A percentile compares a stretch with the other conserved stretches of the same genome.
Evolutionary conservation across 768 basidiomycete genomes (phyloP).

Genomic region (Arthromyces matolae): DNA sequence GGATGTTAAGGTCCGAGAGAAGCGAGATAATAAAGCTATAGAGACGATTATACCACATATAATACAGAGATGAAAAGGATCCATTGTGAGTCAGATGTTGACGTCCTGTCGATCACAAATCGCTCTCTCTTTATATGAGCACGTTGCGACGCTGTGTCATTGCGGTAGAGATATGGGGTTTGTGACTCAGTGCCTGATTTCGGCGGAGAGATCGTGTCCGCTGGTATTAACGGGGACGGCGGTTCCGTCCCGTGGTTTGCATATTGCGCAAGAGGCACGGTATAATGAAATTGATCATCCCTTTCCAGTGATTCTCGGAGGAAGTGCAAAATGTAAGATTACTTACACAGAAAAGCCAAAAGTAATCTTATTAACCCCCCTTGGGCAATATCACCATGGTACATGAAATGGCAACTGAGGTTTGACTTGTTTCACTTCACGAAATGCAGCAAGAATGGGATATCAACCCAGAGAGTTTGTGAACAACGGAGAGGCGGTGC

Average conservation of each 20-base stretch:
- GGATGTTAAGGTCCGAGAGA: neutral
- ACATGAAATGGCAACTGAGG: too few species aligned
- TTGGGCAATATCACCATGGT: too few species aligned
- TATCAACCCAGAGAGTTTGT: too few species aligned
- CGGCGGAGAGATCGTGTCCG: neutral
- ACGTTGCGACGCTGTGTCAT: slow-evolving; percentile 2
- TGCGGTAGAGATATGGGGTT: neutral
- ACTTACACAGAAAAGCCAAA: too few species aligned
- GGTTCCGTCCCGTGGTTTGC: too few species aligned
- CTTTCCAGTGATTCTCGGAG: slow-evolving; percentile 6
- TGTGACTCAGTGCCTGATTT: slow-evolving; percentile 6
- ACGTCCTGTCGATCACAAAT: neutral
- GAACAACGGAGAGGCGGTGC: too few species aligned
- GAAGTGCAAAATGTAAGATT: neutral
- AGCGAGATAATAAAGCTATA: neutral
- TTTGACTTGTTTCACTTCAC: too few species aligned
- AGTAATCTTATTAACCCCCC: too few species aligned
- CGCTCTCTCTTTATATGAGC: slow-evolving; percentile 4
- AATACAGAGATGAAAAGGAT: slow-evolving; percentile 1
- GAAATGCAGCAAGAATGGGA: too few species aligned
- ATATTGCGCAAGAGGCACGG: neutral
- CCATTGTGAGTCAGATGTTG: slow-evolving; percentile 3
- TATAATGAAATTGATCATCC: neutral
- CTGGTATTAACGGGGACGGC: too few species aligned
- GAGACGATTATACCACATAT: slow-evolving; percentile 5